Evolutionary conservation across 2,329 filamentous ascomycete genomes (phyloP), one percentile per base, ranked within the genome.

Genomic region (Hirsutella thompsonii): DNA sequence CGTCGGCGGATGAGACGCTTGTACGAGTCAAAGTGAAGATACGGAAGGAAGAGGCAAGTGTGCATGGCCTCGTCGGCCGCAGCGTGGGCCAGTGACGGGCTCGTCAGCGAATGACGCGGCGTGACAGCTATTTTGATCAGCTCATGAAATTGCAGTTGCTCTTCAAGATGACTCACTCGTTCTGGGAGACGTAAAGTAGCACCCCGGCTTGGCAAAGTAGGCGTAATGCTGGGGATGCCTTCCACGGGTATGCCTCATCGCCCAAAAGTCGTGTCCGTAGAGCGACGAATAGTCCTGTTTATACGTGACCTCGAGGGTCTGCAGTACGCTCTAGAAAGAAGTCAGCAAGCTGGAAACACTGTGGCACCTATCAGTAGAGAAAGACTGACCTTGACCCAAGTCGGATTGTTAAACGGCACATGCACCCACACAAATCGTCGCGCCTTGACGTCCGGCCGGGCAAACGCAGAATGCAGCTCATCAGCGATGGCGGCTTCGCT

Each of bases 21-120:
- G 51, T 81, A 81, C 0, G 73, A 77, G 48, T 81, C 77, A 52
- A 77, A 81, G 46, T 81, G 76, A 0, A 81, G 66, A 48, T 80
- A 78, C 0, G 74, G 74, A 1, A 78, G 55, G 42, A 72, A 75
- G 0, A 75, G 52, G 29, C 69, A 74, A 0, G 73, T 60, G 40
- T 66, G 68, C 29, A 54, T 49, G 32, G 60, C 48, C 14, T 58
- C 49, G 8, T 50, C 43, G 20, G 46, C 11, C 37, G 53, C 8
- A 40, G 58, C 14, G 33, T 55, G 43, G 20, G 62, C 56, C 18
- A 55, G 26, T 1, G 58, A 55, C 6, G 52, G 52, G 20, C 55
- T 52, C 1, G 50, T 52, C 0, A 52, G 43, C 3, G 58, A 55
- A 6, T 52, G 52, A 34, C 58, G 60, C 30, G 66, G 68, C 3